These are phyloP conservation scores for Melastoma candidum DNA, from an alignment of 441 rosid genomes.

Conservation along the genomic window DNA sequence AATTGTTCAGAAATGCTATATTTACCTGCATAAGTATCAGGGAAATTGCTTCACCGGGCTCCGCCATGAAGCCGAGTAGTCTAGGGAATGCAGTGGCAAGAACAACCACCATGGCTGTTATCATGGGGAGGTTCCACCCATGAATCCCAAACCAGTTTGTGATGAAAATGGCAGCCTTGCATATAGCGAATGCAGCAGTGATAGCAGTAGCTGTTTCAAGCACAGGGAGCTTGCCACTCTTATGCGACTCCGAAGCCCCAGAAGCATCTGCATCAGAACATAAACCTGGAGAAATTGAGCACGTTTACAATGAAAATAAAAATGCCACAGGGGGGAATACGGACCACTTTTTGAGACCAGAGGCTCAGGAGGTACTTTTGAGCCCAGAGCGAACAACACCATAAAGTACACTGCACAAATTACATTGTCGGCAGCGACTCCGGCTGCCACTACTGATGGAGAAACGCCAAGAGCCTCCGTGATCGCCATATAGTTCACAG, in stretches of 20 bases:
- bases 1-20: too few relatives aligned
- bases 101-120: conserved; percentile 48
- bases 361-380: conserved; percentile 50
- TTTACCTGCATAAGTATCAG: conserved; percentile 60
- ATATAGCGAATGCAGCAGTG: conserved; percentile 50
- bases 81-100: conserved; percentile 56
- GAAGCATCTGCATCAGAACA: conserved; percentile 28
- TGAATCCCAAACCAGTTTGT: conserved; percentile 34
- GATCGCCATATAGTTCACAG: conserved; percentile 75
- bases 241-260: conserved; percentile 18
- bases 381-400: conserved; percentile 57
- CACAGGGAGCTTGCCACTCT: conserved; percentile 32
- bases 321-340: not conserved
- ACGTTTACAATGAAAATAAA: not conserved
- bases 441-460: conserved; percentile 74
- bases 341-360: conserved; percentile 31
- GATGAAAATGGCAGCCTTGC: conserved; percentile 44
- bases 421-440: conserved; percentile 76
- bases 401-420: conserved; percentile 54
- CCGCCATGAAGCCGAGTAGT: conserved; percentile 41
- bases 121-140: conserved; percentile 59
- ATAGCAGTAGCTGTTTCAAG: conserved; percentile 45
- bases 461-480: conserved; percentile 62
- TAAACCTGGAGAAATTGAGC: not conserved
- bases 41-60: conserved; percentile 48